These are phyloP conservation scores for Apiotrichum mycotoxinovorans DNA, from an alignment of 1,284 basidiomycete genomes.

Conservation along the genomic window DNA sequence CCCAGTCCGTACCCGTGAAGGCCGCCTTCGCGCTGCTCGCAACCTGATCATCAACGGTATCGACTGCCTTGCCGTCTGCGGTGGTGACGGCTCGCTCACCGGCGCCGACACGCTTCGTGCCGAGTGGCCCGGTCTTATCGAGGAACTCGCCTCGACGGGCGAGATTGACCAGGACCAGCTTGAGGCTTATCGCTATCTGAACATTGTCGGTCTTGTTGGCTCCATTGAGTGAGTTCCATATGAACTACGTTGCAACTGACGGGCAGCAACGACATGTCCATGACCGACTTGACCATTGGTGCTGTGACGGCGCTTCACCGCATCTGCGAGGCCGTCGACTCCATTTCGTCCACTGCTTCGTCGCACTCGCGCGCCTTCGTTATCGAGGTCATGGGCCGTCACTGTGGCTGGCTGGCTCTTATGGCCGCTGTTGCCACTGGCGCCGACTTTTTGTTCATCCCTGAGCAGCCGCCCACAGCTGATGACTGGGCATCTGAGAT, in stretches of 20 bases:
- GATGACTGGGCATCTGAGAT: conserved; percentile 88
- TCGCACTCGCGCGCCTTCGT: conserved; percentile 98
- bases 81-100: conserved; percentile 93
- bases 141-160: conserved; percentile 62
- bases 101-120: conserved; percentile 89
- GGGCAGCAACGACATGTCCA: conserved; percentile 83
- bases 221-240: conserved; percentile 68
- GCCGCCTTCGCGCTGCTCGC: conserved; percentile 76
- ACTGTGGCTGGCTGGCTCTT: conserved; percentile 96
- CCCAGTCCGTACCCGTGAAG: conserved; percentile 73
- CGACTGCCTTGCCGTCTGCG: conserved; percentile 92
- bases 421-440: conserved; percentile 89
- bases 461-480: conserved; percentile 76
- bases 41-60: conserved; percentile 96
- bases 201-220: conserved; percentile 94
- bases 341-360: conserved; percentile 92
- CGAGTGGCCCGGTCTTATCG: conserved; percentile 86
- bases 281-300: conserved; percentile 96
- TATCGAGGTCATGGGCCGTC: conserved; percentile 96
- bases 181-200: conserved; percentile 71
- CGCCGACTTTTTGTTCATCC: conserved; percentile 96
- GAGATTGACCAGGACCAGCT: conserved; percentile 74
- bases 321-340: conserved; percentile 96
- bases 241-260: conserved; percentile 2
- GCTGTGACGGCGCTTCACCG: conserved; percentile 91